These are phyloP conservation scores for Pseudogymnoascus sp. DNA, from an alignment of 2,329 filamentous ascomycete genomes.

Conservation along the genomic window DNA sequence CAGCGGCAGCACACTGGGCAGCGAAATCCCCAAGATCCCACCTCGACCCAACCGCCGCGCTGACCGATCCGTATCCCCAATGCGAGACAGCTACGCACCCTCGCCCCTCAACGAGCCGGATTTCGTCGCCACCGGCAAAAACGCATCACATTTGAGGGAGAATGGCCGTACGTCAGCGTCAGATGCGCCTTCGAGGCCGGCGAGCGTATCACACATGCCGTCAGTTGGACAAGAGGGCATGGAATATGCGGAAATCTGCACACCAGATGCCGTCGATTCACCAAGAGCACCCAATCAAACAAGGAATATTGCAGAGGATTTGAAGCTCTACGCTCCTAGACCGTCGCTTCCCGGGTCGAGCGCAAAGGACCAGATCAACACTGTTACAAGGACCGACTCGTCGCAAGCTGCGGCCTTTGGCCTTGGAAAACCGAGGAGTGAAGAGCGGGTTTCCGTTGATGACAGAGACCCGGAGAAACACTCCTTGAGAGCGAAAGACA, in stretches of 20 bases:
- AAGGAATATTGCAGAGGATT: conserved; percentile 67
- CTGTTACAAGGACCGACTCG: conserved; percentile 88
- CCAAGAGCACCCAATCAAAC: conserved; percentile 45
- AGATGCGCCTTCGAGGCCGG: conserved; percentile 50
- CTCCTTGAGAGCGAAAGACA: conserved; percentile 54
- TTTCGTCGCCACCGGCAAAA: conserved; percentile 35
- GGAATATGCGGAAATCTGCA: conserved; percentile 65
- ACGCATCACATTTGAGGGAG: conserved; percentile 32
- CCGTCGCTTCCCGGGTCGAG: conserved; percentile 74
- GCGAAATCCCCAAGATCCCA: conserved; percentile 62
- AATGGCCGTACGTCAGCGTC: conserved; percentile 29
- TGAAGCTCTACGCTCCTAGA: conserved; percentile 83
- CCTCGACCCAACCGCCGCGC: conserved; percentile 64
- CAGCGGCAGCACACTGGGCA: conserved; percentile 25
- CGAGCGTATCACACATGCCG: conserved; percentile 67
- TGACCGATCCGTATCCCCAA: conserved; percentile 70
- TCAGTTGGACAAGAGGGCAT: conserved; percentile 82
- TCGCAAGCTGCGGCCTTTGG: conserved; percentile 76
- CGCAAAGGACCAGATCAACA: conserved; percentile 73
- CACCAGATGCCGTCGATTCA: conserved; percentile 12
- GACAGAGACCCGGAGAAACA: conserved; percentile 41
- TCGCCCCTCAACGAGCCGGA: conserved; percentile 73
- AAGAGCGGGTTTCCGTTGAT: conserved; percentile 37
- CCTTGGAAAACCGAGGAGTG: conserved; percentile 55
- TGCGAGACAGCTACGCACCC: conserved; percentile 69